phyloP scores from a whole-genome alignment of 768 basidiomycete genomes.

The Suillus alpinus region DNA sequence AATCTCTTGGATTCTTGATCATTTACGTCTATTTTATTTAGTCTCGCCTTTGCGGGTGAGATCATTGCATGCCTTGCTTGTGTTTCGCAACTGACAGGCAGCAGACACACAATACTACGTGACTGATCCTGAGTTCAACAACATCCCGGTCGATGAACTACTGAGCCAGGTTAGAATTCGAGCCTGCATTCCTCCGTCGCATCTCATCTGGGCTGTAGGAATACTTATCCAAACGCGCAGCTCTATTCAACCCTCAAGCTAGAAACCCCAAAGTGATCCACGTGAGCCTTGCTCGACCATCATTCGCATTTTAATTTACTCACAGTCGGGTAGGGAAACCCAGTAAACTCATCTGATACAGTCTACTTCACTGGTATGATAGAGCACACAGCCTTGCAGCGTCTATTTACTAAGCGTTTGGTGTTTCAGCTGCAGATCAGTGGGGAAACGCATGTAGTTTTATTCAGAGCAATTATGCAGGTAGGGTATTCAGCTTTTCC shows the following conservation, averaged over 20 bases:
- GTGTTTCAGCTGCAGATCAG: slow-evolving; percentile 67
- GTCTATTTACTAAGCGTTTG: slow-evolving; percentile 1
- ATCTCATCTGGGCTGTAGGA: slow-evolving; percentile 44
- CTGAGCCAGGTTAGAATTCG: slow-evolving; percentile 66
- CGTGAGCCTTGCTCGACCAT: slow-evolving; percentile 36
- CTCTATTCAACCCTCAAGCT: slow-evolving; percentile 68
- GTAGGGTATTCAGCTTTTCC: slow-evolving; percentile 33
- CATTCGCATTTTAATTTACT: slow-evolving; percentile 8
- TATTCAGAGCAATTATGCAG: slow-evolving; percentile 87
- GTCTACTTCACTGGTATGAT: slow-evolving; percentile 83
- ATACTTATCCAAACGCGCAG: slow-evolving; percentile 79
- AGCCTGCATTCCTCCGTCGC: not conserved
- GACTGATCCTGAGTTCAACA: slow-evolving; percentile 79
- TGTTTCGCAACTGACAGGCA: not conserved
- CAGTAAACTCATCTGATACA: slow-evolving; percentile 84
- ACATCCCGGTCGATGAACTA: slow-evolving; percentile 78
- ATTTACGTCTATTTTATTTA: slow-evolving; percentile 20
- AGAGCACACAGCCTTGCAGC: not conserved
- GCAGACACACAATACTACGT: slow-evolving; percentile 87
- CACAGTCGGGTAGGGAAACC: slow-evolving; percentile 59
- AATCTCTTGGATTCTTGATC: not conserved
- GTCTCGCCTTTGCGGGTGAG: slow-evolving; percentile 73
- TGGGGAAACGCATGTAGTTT: slow-evolving; percentile 90
- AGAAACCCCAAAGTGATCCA: slow-evolving; percentile 65
- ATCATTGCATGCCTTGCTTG: not conserved